Base-by-base conservation (phyloP, 2,329 filamentous ascomycete genomes). In the Cytospora leucostoma region DNA sequence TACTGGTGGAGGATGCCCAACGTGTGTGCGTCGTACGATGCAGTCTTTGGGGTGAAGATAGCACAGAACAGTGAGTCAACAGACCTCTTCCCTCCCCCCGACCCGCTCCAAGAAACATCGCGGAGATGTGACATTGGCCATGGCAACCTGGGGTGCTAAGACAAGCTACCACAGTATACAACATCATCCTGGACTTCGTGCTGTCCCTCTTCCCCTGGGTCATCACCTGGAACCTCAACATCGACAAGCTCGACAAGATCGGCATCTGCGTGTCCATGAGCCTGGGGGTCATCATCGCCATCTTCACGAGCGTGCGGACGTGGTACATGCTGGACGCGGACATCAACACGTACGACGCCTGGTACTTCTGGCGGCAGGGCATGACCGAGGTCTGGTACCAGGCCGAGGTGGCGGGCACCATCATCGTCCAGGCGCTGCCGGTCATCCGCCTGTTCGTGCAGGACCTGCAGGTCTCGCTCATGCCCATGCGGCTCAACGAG, bases 341-440 rank as follows among this genome's bases (percentile, higher is more conserved):
- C 79, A 82, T 68, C 67, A 70, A 6, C 75, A 77, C 52, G 15
- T 61, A 58, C 19, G 78, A 83, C 56, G 71, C 74, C 40, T 77
- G 73, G 65, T 82, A 82, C 66, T 81, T 82, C 62, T 83, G 71
- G 75, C 77, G 78, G 59, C 79, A 80, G 65, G 79, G 75, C 27
- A 71, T 79, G 66, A 79, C 77, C 0, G 79, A 79, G 67, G 72
- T 82, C 62, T 80, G 78, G 78, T 78, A 82, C 70, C 81, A 79
- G 0, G 81, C 80, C 27, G 82, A 84, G 70, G 74, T 83, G 62
- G 77, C 80, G 10, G 81, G 81, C 59, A 84, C 82, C 38, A 82
- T 84, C 67, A 82, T 84, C 56, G 82, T 83, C 6, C 81, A 83
- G 67, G 83, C 80, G 62, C 79, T 84, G 2, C 82, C 82, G 8